Base-by-base conservation (phyloP, 2,329 filamentous ascomycete genomes). In the Trichoderma oligosporum region DNA sequence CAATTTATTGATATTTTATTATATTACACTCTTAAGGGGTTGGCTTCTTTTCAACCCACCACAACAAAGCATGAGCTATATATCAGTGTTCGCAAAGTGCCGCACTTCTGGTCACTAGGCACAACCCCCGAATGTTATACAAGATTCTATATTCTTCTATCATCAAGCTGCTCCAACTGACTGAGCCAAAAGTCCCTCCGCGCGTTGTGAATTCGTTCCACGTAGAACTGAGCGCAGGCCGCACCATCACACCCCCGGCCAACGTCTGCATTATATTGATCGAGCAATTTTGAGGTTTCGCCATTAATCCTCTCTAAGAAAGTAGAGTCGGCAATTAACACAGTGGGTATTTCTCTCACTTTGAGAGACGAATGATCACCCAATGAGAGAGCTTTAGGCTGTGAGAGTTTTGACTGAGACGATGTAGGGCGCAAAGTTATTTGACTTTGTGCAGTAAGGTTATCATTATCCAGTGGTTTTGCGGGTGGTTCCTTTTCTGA, bases 261-360 rank as follows among this genome's bases (percentile, higher is more conserved):
- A 7, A 70, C 25, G 38, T 74, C 71, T n/a, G 61, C 61, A 38
- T 67, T 60, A 42, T 69, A 74, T 49, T 73, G 70, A 5, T 72
- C 65, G 24, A 74, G 63, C 8, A 73, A 35, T 3, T 25, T 60
- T 1, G 61, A 61, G 3, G 71, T 68, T 27, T 57, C 55, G 45
- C 57, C 42, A 25, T 69, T 63, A n/a, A 71, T 41, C 6, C 65
- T 53, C 16, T 61, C 62, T 4, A 74, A 52, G 4, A 61, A 59
- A 7, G 51, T 42, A 8, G 59, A n/a, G 9, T 70, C 63, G 9
- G 66, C 58, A 2, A 72, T 38, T 2, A 72, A 39, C 5, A 72
- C 44, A 1, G 60, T 56, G 1, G 59, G 45, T 2, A 27, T 14
- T 1, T 38, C 16, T 4, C 8, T 11, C 4, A 14, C 9, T 27